Evolutionary conservation across 257 asterid species (phyloP).

Genomic region (Osmanthus fragrans): DNA sequence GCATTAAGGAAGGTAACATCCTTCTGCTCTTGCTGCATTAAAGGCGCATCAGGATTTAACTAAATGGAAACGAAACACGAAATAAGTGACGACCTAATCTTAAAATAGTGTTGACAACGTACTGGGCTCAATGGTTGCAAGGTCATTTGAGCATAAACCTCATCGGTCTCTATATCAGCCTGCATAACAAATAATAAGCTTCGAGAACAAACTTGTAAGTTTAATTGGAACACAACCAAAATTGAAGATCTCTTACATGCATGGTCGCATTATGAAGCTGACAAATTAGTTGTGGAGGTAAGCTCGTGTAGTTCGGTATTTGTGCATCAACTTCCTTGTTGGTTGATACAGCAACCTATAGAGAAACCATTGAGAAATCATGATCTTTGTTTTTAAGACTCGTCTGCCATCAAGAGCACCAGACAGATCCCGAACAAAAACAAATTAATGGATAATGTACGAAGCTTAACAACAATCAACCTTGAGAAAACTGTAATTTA

Average conservation of each 20-base stretch:
- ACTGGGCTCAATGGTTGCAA: constrained; percentile 76
- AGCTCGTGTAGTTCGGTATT: constrained; percentile 64
- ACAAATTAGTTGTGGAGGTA: constrained; percentile 70
- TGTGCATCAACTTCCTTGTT: constrained; percentile 73
- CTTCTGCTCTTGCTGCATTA: constrained; percentile 75
- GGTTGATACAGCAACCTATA: constrained; percentile 72
- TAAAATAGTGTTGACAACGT: constrained; percentile 35
- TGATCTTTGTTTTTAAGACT: neutral
- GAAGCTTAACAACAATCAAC: neutral
- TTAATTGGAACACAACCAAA: constrained; percentile 17
- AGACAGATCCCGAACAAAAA: neutral
- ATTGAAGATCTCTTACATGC: constrained; percentile 46
- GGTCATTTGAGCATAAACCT: constrained; percentile 84
- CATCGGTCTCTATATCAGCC: constrained; percentile 84
- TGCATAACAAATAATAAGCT: constrained; percentile 33
- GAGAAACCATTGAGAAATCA: constrained; percentile 11
- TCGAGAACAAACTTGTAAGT: neutral
- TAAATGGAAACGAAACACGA: neutral
- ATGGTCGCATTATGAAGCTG: constrained; percentile 73
- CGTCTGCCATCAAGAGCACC: neutral
- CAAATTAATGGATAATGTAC: neutral
- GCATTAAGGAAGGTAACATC: constrained; percentile 73
- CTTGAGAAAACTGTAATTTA: neutral
- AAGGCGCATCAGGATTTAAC: neutral
- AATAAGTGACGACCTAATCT: neutral